These are phyloP conservation scores for Brettanomyces nanus DNA, from an alignment of 805 yeast species.

Conservation along the genomic window DNA sequence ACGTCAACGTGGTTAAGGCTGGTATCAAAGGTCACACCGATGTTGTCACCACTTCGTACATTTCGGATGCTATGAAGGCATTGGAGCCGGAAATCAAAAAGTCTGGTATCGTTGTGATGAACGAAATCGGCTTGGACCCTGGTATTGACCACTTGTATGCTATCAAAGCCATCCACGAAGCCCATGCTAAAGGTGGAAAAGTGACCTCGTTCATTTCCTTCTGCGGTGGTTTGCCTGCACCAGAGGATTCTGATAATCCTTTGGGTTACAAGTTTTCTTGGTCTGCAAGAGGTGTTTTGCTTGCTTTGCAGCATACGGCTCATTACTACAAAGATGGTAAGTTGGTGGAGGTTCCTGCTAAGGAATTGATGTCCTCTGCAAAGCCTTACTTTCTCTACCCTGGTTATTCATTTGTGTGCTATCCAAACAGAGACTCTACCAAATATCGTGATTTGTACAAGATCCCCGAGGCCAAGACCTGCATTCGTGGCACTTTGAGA, in stretches of 20 bases:
- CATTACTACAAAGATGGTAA: conserved; percentile 82
- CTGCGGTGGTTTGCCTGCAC: conserved; percentile 99
- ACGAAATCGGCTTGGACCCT: conserved; percentile 98
- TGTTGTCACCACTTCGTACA: conserved; percentile 94
- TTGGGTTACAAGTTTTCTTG: conserved; percentile 98
- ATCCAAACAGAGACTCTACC: conserved; percentile 98
- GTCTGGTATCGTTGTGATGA: conserved; percentile 97
- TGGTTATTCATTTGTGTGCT: conserved; percentile 88
- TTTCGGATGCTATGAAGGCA: conserved; percentile 82
- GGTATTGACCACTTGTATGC: conserved; percentile 98
- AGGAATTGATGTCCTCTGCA: conserved; percentile 91
- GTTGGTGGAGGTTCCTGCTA: conserved; percentile 70
- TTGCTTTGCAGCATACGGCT: conserved; percentile 93
- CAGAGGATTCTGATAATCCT: conserved; percentile 96
- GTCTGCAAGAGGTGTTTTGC: conserved; percentile 96
- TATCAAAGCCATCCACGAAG: conserved; percentile 96
- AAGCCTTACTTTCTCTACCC: conserved; percentile 94
- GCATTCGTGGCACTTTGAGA: conserved; percentile 94
- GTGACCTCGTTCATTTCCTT: conserved; percentile 89
- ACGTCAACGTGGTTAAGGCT: conserved; percentile 85
- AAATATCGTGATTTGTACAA: conserved; percentile 83
- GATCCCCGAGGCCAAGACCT: conserved; percentile 96
- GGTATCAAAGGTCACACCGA: conserved; percentile 86
- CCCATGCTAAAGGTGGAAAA: conserved; percentile 85
- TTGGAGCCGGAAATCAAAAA: conserved; percentile 80